These are phyloP conservation scores for Clonostachys sp. DNA, from an alignment of 2,329 filamentous ascomycete species.

Conservation along the genomic window DNA sequence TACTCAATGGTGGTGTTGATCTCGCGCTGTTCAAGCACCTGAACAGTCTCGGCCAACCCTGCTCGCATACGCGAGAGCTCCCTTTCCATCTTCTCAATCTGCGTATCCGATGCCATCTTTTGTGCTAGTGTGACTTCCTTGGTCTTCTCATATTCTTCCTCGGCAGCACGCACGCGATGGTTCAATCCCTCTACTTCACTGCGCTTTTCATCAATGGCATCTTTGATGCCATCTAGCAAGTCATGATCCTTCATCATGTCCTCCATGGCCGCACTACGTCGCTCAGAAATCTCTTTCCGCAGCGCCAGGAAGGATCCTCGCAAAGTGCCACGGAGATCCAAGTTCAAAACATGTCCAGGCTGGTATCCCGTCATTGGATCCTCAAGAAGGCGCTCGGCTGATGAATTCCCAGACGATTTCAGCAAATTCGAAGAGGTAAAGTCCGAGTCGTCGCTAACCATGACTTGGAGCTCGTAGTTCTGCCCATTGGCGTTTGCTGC, in stretches of 20 bases:
- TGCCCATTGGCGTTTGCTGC: conserved; percentile 81
- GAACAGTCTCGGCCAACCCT: conserved; percentile 77
- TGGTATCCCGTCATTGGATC: conserved; percentile 85
- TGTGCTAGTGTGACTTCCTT: conserved; percentile 83
- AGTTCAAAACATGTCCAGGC: conserved; percentile 79
- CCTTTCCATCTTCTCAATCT: conserved; percentile 99
- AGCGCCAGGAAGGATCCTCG: conserved; percentile 74
- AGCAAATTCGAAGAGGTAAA: conserved; percentile 61
- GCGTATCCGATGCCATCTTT: conserved; percentile 82
- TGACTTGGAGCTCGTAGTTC: conserved; percentile 80
- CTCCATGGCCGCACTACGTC: conserved; percentile 76
- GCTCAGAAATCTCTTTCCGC: conserved; percentile 88
- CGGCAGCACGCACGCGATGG: conserved; percentile 80
- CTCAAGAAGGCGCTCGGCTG: conserved; percentile 72
- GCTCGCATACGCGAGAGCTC: conserved; percentile 91
- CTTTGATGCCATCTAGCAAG: conserved; percentile 87
- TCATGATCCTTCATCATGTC: conserved; percentile 94
- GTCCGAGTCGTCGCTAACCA: conserved; percentile 73
- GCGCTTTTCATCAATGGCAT: conserved; percentile 93
- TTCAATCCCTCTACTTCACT: conserved; percentile 89
- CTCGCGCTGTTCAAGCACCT: conserved; percentile 89
- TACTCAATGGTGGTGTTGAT: conserved; percentile 97
- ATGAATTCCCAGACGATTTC: conserved; percentile 31
- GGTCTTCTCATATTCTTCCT: conserved; percentile 91
- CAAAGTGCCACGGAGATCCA: conserved; percentile 79